A percentile compares a stretch with the other conserved stretches of the same genome.
These are phyloP conservation scores for Chlamydomonas incerta DNA, from an alignment of 139 green algal genomes.

Conservation along the genomic window DNA sequence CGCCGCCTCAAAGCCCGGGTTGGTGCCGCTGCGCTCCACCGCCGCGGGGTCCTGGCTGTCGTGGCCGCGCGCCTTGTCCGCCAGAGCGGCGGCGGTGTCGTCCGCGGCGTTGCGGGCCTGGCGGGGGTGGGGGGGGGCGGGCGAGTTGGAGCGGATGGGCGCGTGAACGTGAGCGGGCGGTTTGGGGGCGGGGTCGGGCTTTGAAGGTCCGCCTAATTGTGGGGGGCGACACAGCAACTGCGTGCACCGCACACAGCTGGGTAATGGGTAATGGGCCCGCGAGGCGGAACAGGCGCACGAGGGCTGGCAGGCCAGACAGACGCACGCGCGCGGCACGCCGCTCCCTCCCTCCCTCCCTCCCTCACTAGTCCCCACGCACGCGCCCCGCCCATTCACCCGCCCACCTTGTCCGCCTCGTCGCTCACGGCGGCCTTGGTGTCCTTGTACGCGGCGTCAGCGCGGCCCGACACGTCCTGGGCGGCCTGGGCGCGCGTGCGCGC, in stretches of 20 bases:
- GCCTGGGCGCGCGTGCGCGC: background rate
- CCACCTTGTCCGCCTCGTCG: slow-evolving; percentile 27
- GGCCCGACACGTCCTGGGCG: background rate
- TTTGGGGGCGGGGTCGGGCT: too few species aligned
- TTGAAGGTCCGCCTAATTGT: too few species aligned
- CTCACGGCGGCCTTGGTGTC: background rate
- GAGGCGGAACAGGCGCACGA: too few species aligned
- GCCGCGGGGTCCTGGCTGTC: slow-evolving; percentile 9
- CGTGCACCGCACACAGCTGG: too few species aligned
- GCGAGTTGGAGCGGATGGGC: background rate
- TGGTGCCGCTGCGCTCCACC: background rate
- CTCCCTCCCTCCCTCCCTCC: too few species aligned
- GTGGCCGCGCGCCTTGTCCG: background rate
- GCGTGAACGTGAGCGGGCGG: background rate
- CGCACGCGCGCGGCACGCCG: too few species aligned
- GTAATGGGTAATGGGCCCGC: too few species aligned
- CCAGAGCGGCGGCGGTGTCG: background rate
- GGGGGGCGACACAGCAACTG: too few species aligned
- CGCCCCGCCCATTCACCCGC: too few species aligned
- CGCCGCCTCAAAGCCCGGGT: slow-evolving; percentile 14
- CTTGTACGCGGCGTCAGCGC: background rate
- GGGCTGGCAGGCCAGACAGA: too few species aligned
- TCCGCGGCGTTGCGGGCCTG: slow-evolving; percentile 7
- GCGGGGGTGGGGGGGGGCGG: background rate
- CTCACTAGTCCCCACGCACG: too few species aligned